phyloP scores from a whole-genome alignment of 1,284 basidiomycete species.

The Chalciporus sp. region DNA sequence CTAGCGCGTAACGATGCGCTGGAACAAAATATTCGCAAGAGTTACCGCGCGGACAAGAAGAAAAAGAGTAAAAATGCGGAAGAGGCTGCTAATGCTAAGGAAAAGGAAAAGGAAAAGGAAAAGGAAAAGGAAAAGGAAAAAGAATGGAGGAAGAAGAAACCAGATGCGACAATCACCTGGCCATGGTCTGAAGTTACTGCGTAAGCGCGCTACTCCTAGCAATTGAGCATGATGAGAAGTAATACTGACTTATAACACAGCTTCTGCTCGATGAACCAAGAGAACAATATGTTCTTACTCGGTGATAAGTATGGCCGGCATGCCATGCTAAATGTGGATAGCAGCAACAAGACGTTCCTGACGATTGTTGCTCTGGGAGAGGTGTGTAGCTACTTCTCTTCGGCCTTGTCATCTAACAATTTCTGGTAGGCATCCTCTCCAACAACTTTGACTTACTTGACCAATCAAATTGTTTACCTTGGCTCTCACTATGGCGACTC shows the following conservation, averaged over 20 bases:
- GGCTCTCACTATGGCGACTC: constrained; percentile 87
- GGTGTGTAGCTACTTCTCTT: constrained; percentile 43
- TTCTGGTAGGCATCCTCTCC: constrained; percentile 69
- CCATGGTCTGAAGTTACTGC: constrained; percentile 69
- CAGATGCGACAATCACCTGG: constrained; percentile 61
- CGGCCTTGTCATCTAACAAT: not conserved
- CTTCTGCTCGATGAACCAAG: constrained; percentile 49
- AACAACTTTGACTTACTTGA: constrained; percentile 77
- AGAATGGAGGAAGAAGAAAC: constrained; percentile 54
- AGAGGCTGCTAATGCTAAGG: constrained; percentile 45
- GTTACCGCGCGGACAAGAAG: constrained; percentile 50
- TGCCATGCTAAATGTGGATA: constrained; percentile 61
- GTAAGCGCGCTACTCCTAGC: constrained; percentile 43
- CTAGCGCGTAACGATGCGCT: constrained; percentile 47
- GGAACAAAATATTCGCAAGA: constrained; percentile 55
- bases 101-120: constrained; percentile 60
- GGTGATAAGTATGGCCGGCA: constrained; percentile 82
- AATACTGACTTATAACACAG: constrained; percentile 35
- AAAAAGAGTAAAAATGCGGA: constrained; percentile 46
- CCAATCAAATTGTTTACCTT: constrained; percentile 73
- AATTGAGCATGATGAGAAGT: not conserved
- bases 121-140: constrained; percentile 58
- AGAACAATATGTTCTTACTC: constrained; percentile 58
- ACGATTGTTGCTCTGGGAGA: constrained; percentile 72
- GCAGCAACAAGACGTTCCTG: constrained; percentile 43